Evolutionary conservation across 192 early-diverging fungal genomes (phyloP), one percentile per base, ranked within the genome.

Genomic region (Pilobolus umbonatus): DNA sequence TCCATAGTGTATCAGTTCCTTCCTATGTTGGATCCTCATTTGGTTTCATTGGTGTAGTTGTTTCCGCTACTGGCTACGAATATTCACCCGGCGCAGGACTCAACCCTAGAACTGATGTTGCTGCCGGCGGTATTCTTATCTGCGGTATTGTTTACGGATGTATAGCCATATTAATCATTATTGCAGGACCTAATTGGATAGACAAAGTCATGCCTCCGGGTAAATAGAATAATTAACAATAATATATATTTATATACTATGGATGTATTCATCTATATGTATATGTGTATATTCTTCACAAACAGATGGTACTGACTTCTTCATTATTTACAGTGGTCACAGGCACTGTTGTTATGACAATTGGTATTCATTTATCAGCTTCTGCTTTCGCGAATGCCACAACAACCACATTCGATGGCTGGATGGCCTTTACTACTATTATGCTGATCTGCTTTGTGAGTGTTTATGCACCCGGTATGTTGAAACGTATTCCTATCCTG

Each of bases 11-110:
- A 6, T 26, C 24, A 61, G 75, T 83, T 11, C 81, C 81, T 9
- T 71, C 79, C 2, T 83, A 79, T 47, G 69, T 83, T 50, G 81
- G 81, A 17, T 81, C 79, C 9, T 77, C 74, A 5, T 77, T 77
- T 44, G 77, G 78, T 15, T 83, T 83, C 54, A 64, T 83, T 42
- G 71, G 76, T 17, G 69, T 73, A 14, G 76, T 82, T 19, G 51
- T 42, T n/a, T 66, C 75, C 11, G 69, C 73, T 31, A 80, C 80
- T 2, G 75, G 75, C 2, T 82, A 69, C 39, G 61, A 53, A 4
- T 75, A 73, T 50, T 25, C 38, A 1, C 64, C 75, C 6, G 64
- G 57, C 11, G 40, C 56, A 17, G 64, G 64, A 25, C 24, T 30
- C 22, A 83, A 83, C 45, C 63, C 58, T 4, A 64, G 82, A 36